Evolutionary conservation across 1,284 basidiomycete genomes (phyloP).

Genomic region (Ganoderma boninense): DNA sequence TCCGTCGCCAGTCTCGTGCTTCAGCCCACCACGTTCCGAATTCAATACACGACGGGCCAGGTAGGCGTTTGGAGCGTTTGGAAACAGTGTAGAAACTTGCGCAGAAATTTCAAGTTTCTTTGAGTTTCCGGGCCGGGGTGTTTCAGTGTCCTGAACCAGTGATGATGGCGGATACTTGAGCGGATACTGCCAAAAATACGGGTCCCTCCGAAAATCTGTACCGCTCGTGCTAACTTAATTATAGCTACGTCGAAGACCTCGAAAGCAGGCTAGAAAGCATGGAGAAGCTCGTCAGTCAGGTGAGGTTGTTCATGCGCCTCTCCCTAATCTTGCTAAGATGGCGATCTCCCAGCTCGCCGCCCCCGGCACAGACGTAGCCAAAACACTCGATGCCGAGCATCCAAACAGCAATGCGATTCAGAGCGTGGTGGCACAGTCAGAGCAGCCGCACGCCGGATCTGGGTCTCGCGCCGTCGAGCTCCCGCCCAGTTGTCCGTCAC

Average conservation of each 20-base stretch:
- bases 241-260: slow-evolving; percentile 74
- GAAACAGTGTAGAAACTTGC: too few relatives aligned
- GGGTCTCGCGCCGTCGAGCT: slow-evolving; percentile 21
- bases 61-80: too few relatives aligned
- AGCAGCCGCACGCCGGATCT: slow-evolving; percentile 7
- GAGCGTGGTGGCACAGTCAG: slow-evolving; percentile 25
- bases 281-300: slow-evolving; percentile 70
- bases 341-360: slow-evolving; percentile 48
- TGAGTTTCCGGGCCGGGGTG: too few relatives aligned
- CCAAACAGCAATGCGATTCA: slow-evolving; percentile 18
- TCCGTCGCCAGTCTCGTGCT: too few relatives aligned
- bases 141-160: too few relatives aligned
- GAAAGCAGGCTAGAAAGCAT: slow-evolving; percentile 75
- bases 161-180: too few relatives aligned
- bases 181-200: too few relatives aligned
- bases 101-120: too few relatives aligned
- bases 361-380: slow-evolving; percentile 49
- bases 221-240: too few relatives aligned
- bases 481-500: slow-evolving; percentile 13
- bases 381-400: slow-evolving; percentile 38
- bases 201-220: too few relatives aligned
- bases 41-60: too few relatives aligned
- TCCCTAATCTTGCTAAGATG: background rate
- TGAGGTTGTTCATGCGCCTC: slow-evolving; percentile 38
- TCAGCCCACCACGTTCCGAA: too few relatives aligned